Evolutionary conservation across 1,139 yeast genomes (phyloP), one percentile per base, ranked within the genome.

Genomic region (Trichomonascaceae sp.): DNA sequence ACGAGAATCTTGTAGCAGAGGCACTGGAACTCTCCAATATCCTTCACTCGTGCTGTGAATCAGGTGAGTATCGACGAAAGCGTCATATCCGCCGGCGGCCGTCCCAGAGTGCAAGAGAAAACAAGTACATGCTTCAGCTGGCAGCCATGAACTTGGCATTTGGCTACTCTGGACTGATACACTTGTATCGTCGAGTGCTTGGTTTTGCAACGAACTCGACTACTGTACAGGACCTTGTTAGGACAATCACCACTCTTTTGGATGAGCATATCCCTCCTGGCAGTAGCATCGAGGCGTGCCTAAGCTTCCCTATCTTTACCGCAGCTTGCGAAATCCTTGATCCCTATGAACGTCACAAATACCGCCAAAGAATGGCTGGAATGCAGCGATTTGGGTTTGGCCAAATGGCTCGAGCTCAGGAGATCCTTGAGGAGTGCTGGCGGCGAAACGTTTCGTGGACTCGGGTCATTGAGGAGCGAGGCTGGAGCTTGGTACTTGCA

Each of bases 301-400:
- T 70, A 38, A 59, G 70, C 2, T 71, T 71, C 43, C 69, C 74
- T 28, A 53, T 63, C 4, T 69, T 71, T 42, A 62, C 73, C 18
- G 70, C 74, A 17, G 77, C 70, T 8, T 69, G 76, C 45, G 78
- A 72, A 43, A 62, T 66, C 2, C 39, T 59, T 14, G 63, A 67
- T 36, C 50, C 50, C 1, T 50, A 47, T 3, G 48, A 55, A 40
- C 52, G 66, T 28, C 45, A 46, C n/a, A 51, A 62, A 18, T 65
- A 64, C 37, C 42, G 54, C 25, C 46, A 48, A 6, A 48, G 76
- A 22, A 60, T 71, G 43, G 43, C 50, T 4, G 49, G 48, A 15
- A 57, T 71, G 52, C 57, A 60, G 9, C 57, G 59, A 17, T 57
- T 59, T 47, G 76, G 76, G 0, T 64, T 64, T 35, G 56, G 60